Percentiles rank a stretch among this genome's conserved stretches.
These are phyloP conservation scores for Syzygium grande DNA, from an alignment of 345 rosid genomes.

Conservation along the genomic window DNA sequence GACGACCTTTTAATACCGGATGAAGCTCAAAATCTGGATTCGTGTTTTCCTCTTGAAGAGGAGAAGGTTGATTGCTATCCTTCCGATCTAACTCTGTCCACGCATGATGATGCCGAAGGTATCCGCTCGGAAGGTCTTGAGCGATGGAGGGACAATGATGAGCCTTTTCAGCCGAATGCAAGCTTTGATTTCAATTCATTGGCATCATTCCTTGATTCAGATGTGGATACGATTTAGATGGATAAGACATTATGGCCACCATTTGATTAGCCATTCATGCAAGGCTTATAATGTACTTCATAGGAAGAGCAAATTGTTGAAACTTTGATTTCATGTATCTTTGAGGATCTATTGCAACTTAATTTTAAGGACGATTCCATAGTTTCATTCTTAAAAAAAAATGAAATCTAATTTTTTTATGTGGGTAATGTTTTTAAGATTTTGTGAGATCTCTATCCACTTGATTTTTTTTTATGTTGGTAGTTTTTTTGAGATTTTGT, in stretches of 20 bases:
- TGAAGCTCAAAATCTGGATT: neutral
- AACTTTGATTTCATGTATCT: neutral
- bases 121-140: neutral
- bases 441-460: too few species aligned
- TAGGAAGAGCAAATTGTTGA: neutral
- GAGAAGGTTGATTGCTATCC: neutral
- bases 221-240: neutral
- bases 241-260: neutral
- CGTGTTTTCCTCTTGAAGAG: neutral
- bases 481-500: too few species aligned
- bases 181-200: slow-evolving; percentile 1
- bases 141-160: neutral
- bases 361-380: neutral
- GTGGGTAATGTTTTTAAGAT: too few species aligned
- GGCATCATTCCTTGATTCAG: neutral
- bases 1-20: neutral
- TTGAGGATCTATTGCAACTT: neutral
- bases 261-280: neutral
- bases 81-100: neutral
- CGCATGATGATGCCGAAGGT: neutral
- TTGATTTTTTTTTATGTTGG: neutral
- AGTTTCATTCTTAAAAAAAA: neutral
- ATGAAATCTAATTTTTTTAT: neutral
- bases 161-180: neutral
- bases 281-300: neutral